Evolutionary conservation across 2,329 filamentous ascomycete species (phyloP).

Genomic region (Colletotrichum cordylinicola): DNA sequence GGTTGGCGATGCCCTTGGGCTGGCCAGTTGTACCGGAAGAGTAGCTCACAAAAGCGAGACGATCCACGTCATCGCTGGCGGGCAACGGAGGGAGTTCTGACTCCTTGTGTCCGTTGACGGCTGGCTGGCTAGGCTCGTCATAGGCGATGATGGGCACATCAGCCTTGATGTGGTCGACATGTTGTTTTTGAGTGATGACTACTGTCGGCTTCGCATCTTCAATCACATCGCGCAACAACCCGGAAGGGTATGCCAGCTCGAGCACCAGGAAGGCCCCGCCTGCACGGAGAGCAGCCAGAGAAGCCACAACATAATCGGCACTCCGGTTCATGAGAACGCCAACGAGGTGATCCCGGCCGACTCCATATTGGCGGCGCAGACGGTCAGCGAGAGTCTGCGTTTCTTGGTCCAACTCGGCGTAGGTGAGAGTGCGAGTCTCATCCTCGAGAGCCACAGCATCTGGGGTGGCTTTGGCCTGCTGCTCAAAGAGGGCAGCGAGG

Average conservation of each 20-base stretch:
- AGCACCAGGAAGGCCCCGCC: constrained; percentile 83
- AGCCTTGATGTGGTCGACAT: constrained; percentile 69
- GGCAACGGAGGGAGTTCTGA: constrained; percentile 53
- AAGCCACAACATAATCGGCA: constrained; percentile 81
- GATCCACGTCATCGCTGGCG: constrained; percentile 71
- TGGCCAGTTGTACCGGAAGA: constrained; percentile 79
- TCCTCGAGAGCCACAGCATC: constrained; percentile 76
- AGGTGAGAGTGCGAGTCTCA: constrained; percentile 70
- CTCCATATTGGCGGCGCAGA: constrained; percentile 70
- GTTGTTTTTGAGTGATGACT: constrained; percentile 70
- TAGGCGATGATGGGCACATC: constrained; percentile 69
- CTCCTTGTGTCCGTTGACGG: constrained; percentile 14
- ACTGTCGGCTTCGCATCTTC: constrained; percentile 76
- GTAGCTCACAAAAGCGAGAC: constrained; percentile 81
- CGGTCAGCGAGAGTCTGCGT: constrained; percentile 69
- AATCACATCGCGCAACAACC: constrained; percentile 76
- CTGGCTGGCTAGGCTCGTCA: constrained; percentile 49
- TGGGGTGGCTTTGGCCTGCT: constrained; percentile 73
- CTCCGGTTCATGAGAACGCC: constrained; percentile 78
- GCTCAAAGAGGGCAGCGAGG: constrained; percentile 72
- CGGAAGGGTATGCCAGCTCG: constrained; percentile 79
- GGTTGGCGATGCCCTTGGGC: constrained; percentile 84
- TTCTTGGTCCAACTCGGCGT: constrained; percentile 72
- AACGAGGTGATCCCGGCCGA: constrained; percentile 75
- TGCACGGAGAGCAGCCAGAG: constrained; percentile 77